Conservation (phyloP, 2,329 filamentous ascomycete species). For the Cladosporium austrohemisphaericum region DNA sequence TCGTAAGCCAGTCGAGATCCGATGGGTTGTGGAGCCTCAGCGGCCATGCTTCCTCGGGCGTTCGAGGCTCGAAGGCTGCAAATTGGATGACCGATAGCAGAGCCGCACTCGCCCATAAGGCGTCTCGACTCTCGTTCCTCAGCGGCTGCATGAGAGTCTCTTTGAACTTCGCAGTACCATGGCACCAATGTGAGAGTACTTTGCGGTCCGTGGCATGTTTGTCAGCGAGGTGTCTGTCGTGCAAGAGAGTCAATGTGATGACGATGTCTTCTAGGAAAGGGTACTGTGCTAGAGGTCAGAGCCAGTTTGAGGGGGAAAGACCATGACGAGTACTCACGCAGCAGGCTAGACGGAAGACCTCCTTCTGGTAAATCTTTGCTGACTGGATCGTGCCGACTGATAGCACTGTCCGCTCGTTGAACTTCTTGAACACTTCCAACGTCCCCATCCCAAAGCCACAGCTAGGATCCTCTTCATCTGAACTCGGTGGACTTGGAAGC, state of each 20-base stretch:
- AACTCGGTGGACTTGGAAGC: slow-evolving; percentile 15
- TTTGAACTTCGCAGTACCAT: slow-evolving; percentile 48
- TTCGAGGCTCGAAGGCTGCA: slow-evolving; percentile 41
- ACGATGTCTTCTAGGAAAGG: slow-evolving; percentile 55
- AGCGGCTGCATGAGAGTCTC: slow-evolving; percentile 38
- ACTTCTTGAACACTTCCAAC: slow-evolving; percentile 23
- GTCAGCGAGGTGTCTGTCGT: slow-evolving; percentile 46
- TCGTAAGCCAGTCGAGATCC: slow-evolving; percentile 57
- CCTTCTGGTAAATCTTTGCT: slow-evolving; percentile 22
- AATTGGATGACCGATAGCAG: slow-evolving; percentile 48
- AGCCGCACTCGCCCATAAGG: slow-evolving; percentile 45
- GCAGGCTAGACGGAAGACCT: slow-evolving; percentile 16
- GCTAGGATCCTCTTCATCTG: slow-evolving; percentile 13
- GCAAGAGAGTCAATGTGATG: slow-evolving; percentile 51
- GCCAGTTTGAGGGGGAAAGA: not conserved
- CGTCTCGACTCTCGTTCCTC: slow-evolving; percentile 42
- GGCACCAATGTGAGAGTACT: slow-evolving; percentile 47
- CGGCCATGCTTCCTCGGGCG: slow-evolving; percentile 54
- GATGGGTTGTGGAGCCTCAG: slow-evolving; percentile 40
- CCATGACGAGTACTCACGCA: slow-evolving; percentile 5
- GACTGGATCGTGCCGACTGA: slow-evolving; percentile 26
- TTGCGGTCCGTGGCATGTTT: slow-evolving; percentile 29
- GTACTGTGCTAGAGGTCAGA: slow-evolving; percentile 34
- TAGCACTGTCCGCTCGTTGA: slow-evolving; percentile 24
- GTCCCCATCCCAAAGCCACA: slow-evolving; percentile 16